Evolutionary conservation across 176 grass and related monocot species (phyloP), one percentile per base, ranked within the genome.

Genomic region (Puccinellia tenuiflora): DNA sequence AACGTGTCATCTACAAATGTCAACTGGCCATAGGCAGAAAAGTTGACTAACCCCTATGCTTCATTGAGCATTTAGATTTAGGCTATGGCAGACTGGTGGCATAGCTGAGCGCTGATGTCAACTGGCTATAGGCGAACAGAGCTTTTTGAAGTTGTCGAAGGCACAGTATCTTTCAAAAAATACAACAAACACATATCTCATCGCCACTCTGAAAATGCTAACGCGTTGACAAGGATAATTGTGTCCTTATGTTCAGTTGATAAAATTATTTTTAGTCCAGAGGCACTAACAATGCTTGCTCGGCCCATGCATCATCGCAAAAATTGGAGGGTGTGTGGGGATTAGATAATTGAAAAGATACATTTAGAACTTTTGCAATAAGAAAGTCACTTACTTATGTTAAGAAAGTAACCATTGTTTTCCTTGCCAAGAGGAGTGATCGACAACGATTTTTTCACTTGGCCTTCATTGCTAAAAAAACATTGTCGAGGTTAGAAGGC

Each of bases 391-490:
- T 90, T 90, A 98, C 96, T 77, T 61, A 98, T 84, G 89, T 91
- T 96, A 46, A 94, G 53, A 37, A 90, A 90, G 85, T 92, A 96
- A 55, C 96, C 96, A 81, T 56, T 85, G 28, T 85, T 86, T 21
- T 85, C 85, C 81, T 60, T 92, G 75, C 72, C 84, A 16, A 86
- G 53, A 54, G 93, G 96, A 83, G 91, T 76, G 51, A 98, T 60
- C 2, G 87, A 85, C 45, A 98, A 70, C 26, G 88, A 85, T 68
- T 98, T 98, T 78, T 87, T 95, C 64, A 98, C 88, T 82, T 93
- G 93, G 26, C 96, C 96, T 92, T 95, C 93, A 88, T 77, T 38
- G 77, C 92, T 79, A 60, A 55, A 13, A 59, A 28, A 71, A 81
- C 56, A 65, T n/a, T n/a, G 6, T 11, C 15, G 30, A 0, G 10